Conservation (phyloP, 2,329 filamentous ascomycete genomes). For the Phialophora expanda region DNA sequence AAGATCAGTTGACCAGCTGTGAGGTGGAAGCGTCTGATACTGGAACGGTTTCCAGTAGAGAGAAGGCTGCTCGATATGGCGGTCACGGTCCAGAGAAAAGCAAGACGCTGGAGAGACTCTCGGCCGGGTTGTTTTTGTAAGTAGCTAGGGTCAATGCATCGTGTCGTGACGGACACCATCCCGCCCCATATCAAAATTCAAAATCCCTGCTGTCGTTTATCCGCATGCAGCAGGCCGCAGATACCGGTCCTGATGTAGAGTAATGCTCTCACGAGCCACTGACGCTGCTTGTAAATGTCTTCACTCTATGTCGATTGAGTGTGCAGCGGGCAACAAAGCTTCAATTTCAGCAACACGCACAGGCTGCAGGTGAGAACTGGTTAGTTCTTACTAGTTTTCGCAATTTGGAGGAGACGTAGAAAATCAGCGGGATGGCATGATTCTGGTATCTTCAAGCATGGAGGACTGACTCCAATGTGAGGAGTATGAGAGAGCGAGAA, state of each 20-base stretch:
- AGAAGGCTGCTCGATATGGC: conserved; percentile 7
- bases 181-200: conserved; percentile 7
- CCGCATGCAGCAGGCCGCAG: conserved; percentile 7
- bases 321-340: background rate
- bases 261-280: background rate
- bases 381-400: background rate
- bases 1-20: background rate
- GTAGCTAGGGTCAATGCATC: conserved; percentile 11
- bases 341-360: background rate
- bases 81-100: background rate
- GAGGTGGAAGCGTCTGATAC: background rate
- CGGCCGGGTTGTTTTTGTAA: conserved; percentile 8
- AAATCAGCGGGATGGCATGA: background rate
- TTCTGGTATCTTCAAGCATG: background rate
- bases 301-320: background rate
- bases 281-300: background rate
- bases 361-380: background rate
- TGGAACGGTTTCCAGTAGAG: background rate
- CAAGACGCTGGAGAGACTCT: background rate
- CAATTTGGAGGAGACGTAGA: background rate
- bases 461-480: background rate
- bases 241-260: background rate
- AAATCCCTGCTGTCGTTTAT: background rate
- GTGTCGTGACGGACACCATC: conserved; percentile 1
- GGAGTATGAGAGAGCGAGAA: background rate